phyloP scores from a whole-genome alignment of 768 basidiomycete species.

The Boletus rufocinnamomeus region DNA sequence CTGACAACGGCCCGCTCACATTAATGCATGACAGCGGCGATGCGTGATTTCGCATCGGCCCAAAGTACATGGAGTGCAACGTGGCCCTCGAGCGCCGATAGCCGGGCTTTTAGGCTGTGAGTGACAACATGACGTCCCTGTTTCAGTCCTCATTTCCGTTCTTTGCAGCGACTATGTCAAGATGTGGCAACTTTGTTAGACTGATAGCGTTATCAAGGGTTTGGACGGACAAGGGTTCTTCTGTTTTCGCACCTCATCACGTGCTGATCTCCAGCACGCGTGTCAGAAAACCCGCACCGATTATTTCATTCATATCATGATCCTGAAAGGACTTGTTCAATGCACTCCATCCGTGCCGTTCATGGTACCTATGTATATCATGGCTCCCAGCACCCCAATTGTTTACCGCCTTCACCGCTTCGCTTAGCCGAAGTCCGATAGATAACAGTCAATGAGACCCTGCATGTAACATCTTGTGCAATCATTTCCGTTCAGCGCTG shows the following conservation, averaged over 20 bases:
- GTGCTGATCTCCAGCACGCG: not conserved
- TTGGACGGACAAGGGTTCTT: not conserved
- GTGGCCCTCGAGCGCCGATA: constrained; percentile 65
- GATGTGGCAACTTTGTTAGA: constrained; percentile 36
- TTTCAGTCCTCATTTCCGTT: not conserved
- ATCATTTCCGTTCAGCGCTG: not conserved
- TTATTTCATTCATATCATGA: constrained; percentile 1
- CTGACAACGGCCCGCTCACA: constrained; percentile 24
- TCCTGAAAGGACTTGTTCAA: not conserved
- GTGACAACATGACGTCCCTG: not conserved
- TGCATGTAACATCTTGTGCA: not conserved
- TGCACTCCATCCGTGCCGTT: not conserved
- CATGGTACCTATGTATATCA: not conserved
- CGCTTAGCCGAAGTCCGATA: not conserved
- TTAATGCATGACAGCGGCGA: constrained; percentile 45
- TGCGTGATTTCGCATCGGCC: constrained; percentile 65
- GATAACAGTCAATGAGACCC: not conserved
- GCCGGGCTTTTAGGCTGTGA: constrained; percentile 71
- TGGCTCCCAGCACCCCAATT: not conserved
- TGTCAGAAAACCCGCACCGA: not conserved
- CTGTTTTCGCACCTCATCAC: not conserved
- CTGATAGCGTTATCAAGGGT: not conserved
- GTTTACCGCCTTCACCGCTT: not conserved
- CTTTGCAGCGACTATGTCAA: constrained; percentile 34
- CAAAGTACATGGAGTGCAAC: constrained; percentile 71